These are phyloP conservation scores for Allodekkera sacchari DNA, from an alignment of 805 yeast species.

Conservation along the genomic window DNA sequence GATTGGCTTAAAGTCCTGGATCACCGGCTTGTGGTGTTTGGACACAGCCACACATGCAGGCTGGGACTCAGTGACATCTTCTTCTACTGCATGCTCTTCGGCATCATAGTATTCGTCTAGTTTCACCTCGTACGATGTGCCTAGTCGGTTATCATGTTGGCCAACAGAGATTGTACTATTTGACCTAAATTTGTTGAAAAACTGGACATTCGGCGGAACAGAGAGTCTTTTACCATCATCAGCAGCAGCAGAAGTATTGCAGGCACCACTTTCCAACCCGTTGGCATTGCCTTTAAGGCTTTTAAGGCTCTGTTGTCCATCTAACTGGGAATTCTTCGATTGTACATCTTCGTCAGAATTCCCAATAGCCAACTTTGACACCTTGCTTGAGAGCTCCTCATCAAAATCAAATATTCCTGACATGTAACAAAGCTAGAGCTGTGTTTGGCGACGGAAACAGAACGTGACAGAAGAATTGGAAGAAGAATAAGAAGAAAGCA, in stretches of 20 bases:
- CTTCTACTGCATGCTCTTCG: conserved; percentile 11
- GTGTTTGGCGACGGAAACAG: too few species aligned
- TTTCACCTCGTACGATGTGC: conserved; percentile 42
- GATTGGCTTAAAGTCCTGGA: conserved; percentile 62
- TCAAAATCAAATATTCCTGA: conserved; percentile 21
- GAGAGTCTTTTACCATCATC: conserved; percentile 2
- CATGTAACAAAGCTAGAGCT: too few species aligned
- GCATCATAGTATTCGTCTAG: conserved; percentile 31
- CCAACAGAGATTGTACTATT: conserved; percentile 25
- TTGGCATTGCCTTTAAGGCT: not conserved
- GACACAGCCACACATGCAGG: not conserved
- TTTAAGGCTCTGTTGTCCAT: too few species aligned
- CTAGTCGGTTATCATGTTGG: conserved; percentile 27
- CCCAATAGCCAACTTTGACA: too few species aligned
- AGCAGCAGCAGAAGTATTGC: conserved; percentile 3
- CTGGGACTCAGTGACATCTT: conserved; percentile 1
- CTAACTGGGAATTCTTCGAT: too few species aligned
- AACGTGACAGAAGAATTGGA: too few species aligned
- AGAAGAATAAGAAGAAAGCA: too few species aligned
- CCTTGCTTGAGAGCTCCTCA: too few species aligned
- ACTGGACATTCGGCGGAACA: too few species aligned
- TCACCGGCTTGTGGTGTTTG: conserved; percentile 6
- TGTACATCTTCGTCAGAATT: too few species aligned
- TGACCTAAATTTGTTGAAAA: conserved; percentile 21
- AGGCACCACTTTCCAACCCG: too few species aligned